Evolutionary conservation across 2,329 filamentous ascomycete genomes (phyloP), one percentile per base, ranked within the genome.

Genomic region (Penicillium janthinellum): DNA sequence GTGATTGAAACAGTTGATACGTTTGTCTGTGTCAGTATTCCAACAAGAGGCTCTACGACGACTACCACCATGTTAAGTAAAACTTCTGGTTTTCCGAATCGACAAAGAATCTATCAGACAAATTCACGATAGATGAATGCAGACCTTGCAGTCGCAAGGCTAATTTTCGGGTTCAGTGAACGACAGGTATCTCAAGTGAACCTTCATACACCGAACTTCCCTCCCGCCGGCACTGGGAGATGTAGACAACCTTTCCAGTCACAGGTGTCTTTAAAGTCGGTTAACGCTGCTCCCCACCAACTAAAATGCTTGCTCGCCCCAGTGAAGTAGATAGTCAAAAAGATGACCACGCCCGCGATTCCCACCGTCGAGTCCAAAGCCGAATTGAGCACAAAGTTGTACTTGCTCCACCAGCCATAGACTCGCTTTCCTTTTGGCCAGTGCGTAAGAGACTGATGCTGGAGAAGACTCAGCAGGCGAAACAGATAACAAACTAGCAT

Each of bases 351-450:
- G 0, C 69, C 70, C 0, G 68, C 69, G 22, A 71, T 60, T 1
- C 68, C 63, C 3, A 73, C 69, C 0, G 67, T 68, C 4, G 68
- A 69, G 38, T 90, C 88, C 47, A 91, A 78, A 1, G 86, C 88
- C 0, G 87, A 87, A 37, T 86, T 89, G 1, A 87, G 85, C 68
- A 90, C 82, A 72, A 90, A 91, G 75, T 90, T 90, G 75, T 90
- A 90, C 73, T 87, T 86, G 65, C 86, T 75, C 88, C 88, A 90
- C 88, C 88, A 90, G 45, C 83, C 85, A 7, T 80, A 82, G 71
- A 83, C 85, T 53, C 83, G 81, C 48, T 84, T 81, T 81, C 22
- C 22, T 4, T 22, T 22, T 22, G 3, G 22, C 4, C 64, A 81
- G 79, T 41, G 79, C 77, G 61, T 81, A 50, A 15, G 47, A 22